Conservation (phyloP, 1,284 basidiomycete genomes). For the Anthracocystis walkeri region DNA sequence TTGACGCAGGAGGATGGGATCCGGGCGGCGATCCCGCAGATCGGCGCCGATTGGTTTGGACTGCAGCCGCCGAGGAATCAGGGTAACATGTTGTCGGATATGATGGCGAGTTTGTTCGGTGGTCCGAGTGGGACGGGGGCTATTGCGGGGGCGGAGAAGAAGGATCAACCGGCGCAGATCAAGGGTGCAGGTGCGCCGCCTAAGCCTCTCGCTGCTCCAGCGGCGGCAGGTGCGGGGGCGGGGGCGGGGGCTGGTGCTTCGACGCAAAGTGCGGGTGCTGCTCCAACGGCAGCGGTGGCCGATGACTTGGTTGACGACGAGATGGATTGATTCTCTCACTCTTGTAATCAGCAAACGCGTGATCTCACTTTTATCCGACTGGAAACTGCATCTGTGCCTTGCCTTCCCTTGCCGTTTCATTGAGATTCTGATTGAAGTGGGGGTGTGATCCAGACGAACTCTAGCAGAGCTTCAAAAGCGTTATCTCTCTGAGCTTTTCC, state of each 20-base stretch:
- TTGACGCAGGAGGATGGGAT: constrained; percentile 43
- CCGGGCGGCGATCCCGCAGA: constrained; percentile 34
- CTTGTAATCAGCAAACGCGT: too few species aligned
- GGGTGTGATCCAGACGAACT: too few species aligned
- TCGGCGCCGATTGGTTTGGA: constrained; percentile 49
- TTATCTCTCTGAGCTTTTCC: too few species aligned
- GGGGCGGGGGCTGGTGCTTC: background rate
- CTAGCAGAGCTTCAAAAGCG: too few species aligned
- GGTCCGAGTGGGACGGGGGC: background rate
- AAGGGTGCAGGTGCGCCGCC: constrained; percentile 18
- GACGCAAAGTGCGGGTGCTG: background rate
- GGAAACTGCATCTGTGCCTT: too few species aligned
- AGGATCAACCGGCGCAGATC: constrained; percentile 11
- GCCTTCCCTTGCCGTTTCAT: too few species aligned
- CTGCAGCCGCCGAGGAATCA: constrained; percentile 35
- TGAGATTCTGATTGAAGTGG: too few species aligned
- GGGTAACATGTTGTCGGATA: constrained; percentile 57
- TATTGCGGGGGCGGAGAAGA: constrained; percentile 15
- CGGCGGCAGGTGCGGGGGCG: background rate
- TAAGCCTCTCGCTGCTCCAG: constrained; percentile 8
- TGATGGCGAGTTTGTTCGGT: constrained; percentile 58
- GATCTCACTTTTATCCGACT: too few species aligned
- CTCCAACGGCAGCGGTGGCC: constrained; percentile 11
- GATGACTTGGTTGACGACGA: constrained; percentile 53
- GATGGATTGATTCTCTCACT: constrained; percentile 32